Percentiles rank a stretch among this genome's conserved stretches.
Evolutionary conservation across 192 early-diverging fungal genomes (phyloP).

Genomic region (Geranomyces michiganensis): DNA sequence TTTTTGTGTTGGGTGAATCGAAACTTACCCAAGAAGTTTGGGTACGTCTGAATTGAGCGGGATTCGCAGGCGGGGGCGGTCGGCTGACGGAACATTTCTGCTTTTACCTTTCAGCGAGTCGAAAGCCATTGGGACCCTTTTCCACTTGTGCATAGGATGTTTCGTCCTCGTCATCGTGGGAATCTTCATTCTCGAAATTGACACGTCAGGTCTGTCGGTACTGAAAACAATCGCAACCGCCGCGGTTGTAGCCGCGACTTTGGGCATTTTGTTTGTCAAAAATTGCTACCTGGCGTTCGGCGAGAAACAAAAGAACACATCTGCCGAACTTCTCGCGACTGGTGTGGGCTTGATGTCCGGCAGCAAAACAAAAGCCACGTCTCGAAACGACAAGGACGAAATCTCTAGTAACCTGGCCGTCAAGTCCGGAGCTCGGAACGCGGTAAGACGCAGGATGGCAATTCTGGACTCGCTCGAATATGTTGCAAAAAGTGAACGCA

Average conservation of each 20-base stretch:
- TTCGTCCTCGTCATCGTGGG: background rate
- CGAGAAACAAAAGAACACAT: background rate
- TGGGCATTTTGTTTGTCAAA: conserved; percentile 20
- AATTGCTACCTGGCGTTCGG: conserved; percentile 16
- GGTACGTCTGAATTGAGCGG: background rate
- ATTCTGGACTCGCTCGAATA: background rate
- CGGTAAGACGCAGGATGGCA: background rate
- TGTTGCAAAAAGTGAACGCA: no score
- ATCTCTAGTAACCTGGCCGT: background rate
- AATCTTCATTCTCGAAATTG: conserved; percentile 13
- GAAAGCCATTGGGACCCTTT: conserved; percentile 8
- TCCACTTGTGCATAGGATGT: conserved; percentile 3
- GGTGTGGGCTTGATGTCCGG: background rate
- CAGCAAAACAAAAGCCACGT: background rate
- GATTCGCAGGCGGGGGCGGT: background rate
- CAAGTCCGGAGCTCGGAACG: background rate
- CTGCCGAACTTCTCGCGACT: background rate
- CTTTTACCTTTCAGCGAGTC: conserved; percentile 7
- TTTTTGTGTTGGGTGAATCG: conserved; percentile 20
- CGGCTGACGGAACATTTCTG: background rate
- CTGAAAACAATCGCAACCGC: conserved; percentile 18
- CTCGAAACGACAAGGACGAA: background rate
- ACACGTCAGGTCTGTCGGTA: background rate
- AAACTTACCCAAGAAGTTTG: conserved; percentile 18
- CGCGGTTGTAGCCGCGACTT: conserved; percentile 4